These are phyloP conservation scores for Tulasnella sp. DNA, from an alignment of 768 basidiomycete species.

Conservation along the genomic window DNA sequence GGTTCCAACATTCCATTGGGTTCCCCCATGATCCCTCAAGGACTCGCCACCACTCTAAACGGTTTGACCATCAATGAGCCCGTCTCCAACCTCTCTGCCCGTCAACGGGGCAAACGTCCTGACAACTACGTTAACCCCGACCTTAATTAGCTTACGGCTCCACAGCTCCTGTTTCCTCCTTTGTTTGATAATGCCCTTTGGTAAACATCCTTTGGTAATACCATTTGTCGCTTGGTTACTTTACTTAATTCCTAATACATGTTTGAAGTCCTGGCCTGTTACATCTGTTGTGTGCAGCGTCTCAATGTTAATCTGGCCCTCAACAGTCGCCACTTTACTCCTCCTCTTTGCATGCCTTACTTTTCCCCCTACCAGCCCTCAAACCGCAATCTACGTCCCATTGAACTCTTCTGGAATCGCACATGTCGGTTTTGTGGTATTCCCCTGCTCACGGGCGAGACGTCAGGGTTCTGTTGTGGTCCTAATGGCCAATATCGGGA, in stretches of 20 bases:
- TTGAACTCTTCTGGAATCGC: neutral
- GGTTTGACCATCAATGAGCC: neutral
- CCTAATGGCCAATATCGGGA: constrained; percentile 20
- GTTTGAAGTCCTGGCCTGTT: neutral
- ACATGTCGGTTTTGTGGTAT: constrained; percentile 23
- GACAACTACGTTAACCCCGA: neutral
- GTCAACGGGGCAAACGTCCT: neutral
- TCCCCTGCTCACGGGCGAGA: constrained; percentile 25
- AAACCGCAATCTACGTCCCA: neutral
- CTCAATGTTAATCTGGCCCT: neutral
- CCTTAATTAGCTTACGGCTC: no score
- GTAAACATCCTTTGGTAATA: no score
- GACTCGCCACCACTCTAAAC: neutral
- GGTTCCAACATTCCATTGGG: neutral
- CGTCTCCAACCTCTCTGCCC: neutral
- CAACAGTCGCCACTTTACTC: neutral
- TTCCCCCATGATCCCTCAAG: neutral
- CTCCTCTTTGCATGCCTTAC: neutral
- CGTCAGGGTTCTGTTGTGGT: constrained; percentile 28
- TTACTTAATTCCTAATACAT: no score
- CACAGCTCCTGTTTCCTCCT: no score
- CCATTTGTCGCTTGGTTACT: no score
- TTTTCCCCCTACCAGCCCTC: neutral
- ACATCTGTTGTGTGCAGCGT: neutral
- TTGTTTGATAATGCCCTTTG: no score